A percentile compares a stretch with the other conserved stretches of the same genome.
These are phyloP conservation scores for Andrographis paniculata DNA, from an alignment of 305 asterid genomes.

Conservation along the genomic window DNA sequence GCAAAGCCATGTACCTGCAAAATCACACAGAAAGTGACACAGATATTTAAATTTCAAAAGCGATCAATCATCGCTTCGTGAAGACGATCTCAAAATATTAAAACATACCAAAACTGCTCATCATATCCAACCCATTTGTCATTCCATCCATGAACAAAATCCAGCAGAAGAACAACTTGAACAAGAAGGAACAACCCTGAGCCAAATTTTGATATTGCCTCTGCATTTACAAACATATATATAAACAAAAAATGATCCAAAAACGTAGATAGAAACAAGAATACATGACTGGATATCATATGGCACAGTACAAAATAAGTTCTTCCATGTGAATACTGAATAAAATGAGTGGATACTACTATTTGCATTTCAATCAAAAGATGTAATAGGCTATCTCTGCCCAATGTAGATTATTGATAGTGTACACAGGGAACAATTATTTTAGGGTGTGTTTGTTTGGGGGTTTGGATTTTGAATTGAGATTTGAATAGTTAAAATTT, in stretches of 20 bases:
- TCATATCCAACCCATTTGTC: constrained; percentile 96
- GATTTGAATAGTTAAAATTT: too few species aligned
- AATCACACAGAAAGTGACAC: constrained; percentile 2
- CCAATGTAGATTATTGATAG: too few species aligned
- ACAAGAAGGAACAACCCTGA: constrained; percentile 89
- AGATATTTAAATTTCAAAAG: constrained; percentile 13
- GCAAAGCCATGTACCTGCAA: constrained; percentile 79
- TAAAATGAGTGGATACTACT: too few species aligned
- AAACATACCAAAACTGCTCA: constrained; percentile 77
- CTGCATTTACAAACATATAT: constrained; percentile 39
- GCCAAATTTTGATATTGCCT: constrained; percentile 83
- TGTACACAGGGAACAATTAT: too few species aligned
- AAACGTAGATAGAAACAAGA: too few species aligned
- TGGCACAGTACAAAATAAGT: too few species aligned
- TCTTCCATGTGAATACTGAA: too few species aligned
- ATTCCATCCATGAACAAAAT: constrained; percentile 91
- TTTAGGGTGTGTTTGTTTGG: too few species aligned
- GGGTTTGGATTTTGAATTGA: too few species aligned
- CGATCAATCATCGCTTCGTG: constrained; percentile 1
- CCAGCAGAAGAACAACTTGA: constrained; percentile 88
- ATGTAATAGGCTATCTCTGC: too few species aligned
- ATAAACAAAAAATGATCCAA: constrained; percentile 9
- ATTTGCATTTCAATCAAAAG: too few species aligned
- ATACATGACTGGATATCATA: too few species aligned
- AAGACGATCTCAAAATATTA: not conserved